Percentiles rank a stretch among this genome's conserved stretches.
Evolutionary conservation across 2,329 filamentous ascomycete species (phyloP).

Genomic region (Scedosporium apiospermum): DNA sequence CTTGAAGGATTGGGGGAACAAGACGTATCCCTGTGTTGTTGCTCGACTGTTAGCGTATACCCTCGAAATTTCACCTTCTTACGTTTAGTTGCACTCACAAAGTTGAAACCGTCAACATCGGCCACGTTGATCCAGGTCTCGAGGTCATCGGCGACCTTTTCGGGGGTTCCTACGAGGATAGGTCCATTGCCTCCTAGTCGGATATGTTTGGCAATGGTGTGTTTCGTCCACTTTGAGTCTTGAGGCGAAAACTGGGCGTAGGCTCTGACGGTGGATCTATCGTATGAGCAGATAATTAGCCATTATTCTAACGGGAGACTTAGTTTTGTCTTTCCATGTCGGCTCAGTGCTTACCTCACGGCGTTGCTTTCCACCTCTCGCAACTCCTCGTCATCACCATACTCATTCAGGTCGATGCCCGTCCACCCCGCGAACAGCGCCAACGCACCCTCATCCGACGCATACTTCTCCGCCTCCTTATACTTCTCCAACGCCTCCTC

Average conservation of each 20-base stretch:
- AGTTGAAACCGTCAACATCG: constrained; percentile 67
- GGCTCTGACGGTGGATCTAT: constrained; percentile 42
- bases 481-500: constrained; percentile 58
- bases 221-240: constrained; percentile 62
- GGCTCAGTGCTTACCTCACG: constrained; percentile 28
- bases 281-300: not conserved
- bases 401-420: constrained; percentile 44
- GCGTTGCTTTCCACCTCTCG: constrained; percentile 53
- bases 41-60: constrained; percentile 15
- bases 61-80: not conserved
- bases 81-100: constrained; percentile 35
- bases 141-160: constrained; percentile 56
- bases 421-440: constrained; percentile 70
- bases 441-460: constrained; percentile 52
- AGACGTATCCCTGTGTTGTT: constrained; percentile 36
- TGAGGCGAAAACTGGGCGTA: constrained; percentile 47
- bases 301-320: not conserved
- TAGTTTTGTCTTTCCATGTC: not conserved
- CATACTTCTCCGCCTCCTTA: constrained; percentile 50
- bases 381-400: constrained; percentile 56
- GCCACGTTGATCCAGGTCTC: constrained; percentile 59
- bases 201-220: constrained; percentile 58
- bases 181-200: constrained; percentile 56
- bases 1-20: constrained; percentile 59
- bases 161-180: constrained; percentile 53